A percentile compares a stretch with the other conserved stretches of the same genome.
These are phyloP conservation scores for Alternaria viburni DNA, from an alignment of 2,329 filamentous ascomycete genomes.

Conservation along the genomic window DNA sequence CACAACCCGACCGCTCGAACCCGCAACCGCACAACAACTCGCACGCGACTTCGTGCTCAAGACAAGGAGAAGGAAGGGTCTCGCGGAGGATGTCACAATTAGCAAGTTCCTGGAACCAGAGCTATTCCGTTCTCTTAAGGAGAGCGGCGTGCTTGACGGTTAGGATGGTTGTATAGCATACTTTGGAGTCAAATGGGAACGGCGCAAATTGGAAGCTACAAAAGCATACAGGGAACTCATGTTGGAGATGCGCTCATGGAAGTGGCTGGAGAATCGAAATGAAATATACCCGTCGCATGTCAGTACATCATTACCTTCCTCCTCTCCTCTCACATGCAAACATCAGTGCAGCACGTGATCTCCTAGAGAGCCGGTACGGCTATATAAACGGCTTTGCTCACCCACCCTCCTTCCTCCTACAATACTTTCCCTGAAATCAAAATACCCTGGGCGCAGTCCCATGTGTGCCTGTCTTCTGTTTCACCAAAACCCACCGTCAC, in stretches of 20 bases:
- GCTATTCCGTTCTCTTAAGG: conserved; percentile 84
- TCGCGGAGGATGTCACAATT: conserved; percentile 94
- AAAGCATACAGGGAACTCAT: conserved; percentile 2
- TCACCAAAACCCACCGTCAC: neutral
- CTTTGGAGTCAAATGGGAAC: conserved; percentile 16
- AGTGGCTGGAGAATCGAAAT: neutral
- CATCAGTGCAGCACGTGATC: neutral
- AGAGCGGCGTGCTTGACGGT: conserved; percentile 83
- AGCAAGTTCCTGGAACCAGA: conserved; percentile 97
- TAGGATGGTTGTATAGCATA: conserved; percentile 20
- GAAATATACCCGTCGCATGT: conserved; percentile 10
- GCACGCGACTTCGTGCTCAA: conserved; percentile 97
- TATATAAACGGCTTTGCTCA: neutral
- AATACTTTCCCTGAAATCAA: neutral
- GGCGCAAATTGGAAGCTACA: neutral
- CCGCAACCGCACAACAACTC: conserved; percentile 84
- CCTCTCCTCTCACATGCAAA: neutral
- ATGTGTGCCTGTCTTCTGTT: neutral
- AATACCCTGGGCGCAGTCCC: accelerated
- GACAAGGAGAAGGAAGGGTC: conserved; percentile 88
- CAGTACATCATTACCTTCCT: neutral
- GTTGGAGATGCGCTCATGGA: neutral
- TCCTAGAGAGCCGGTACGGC: neutral
- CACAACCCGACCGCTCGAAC: conserved; percentile 81
- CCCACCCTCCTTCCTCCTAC: neutral